phyloP scores from a whole-genome alignment of 306 rosid species.

The Chamaecrista fasciculata region DNA sequence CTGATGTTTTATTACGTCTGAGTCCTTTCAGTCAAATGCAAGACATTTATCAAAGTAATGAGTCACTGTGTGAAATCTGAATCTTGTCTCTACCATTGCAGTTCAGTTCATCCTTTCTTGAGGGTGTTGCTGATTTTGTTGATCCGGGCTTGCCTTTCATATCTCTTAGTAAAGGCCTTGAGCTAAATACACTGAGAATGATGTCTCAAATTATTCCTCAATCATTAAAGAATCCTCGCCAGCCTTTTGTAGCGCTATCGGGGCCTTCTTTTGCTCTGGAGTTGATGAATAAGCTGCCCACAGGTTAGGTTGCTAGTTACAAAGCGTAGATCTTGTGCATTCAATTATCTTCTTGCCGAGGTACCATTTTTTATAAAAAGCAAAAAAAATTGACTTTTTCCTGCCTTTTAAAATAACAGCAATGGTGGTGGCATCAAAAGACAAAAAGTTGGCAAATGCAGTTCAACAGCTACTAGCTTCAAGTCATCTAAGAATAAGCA shows the following conservation, averaged over 20 bases:
- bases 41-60: neutral
- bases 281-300: constrained; percentile 84
- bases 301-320: constrained; percentile 50
- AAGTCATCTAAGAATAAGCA: constrained; percentile 82
- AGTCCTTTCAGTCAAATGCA: neutral
- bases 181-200: constrained; percentile 81
- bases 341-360: neutral
- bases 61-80: constrained; percentile 15
- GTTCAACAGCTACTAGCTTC: constrained; percentile 85
- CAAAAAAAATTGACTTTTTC: too few species aligned
- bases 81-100: constrained; percentile 42
- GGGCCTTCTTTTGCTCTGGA: constrained; percentile 94
- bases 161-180: constrained; percentile 92
- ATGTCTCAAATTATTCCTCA: constrained; percentile 94
- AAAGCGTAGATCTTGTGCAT: neutral
- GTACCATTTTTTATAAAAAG: constrained; percentile 13
- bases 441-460: constrained; percentile 74
- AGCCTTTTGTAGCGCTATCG: constrained; percentile 88
- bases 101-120: constrained; percentile 83
- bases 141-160: constrained; percentile 86
- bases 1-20: neutral
- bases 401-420: constrained; percentile 51
- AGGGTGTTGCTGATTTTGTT: constrained; percentile 73
- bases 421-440: constrained; percentile 91
- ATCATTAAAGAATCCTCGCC: constrained; percentile 77